These are phyloP conservation scores for Sarcodon sp. DNA, from an alignment of 768 basidiomycete genomes.

Conservation along the genomic window DNA sequence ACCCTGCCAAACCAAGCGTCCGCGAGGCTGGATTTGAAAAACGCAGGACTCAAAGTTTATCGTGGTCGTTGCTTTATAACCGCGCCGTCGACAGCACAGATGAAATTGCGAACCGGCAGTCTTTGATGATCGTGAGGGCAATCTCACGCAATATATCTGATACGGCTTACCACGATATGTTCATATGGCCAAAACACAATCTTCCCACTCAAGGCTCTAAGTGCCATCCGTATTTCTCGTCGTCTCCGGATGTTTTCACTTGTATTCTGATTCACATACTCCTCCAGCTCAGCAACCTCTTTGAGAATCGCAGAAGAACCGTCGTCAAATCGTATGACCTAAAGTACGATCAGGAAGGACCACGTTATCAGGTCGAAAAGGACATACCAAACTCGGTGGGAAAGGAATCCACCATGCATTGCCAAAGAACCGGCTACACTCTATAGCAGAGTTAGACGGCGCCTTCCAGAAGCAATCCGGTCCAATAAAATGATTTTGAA, in stretches of 20 bases:
- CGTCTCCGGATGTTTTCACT: slow-evolving; percentile 30
- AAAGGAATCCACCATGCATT: slow-evolving; percentile 77
- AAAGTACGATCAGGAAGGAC: background rate
- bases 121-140: slow-evolving; percentile 15
- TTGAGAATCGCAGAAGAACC: slow-evolving; percentile 35
- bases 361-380: background rate
- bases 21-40: slow-evolving; percentile 38
- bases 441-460: slow-evolving; percentile 16
- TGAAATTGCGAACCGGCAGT: slow-evolving; percentile 30
- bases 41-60: slow-evolving; percentile 31
- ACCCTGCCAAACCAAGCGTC: slow-evolving; percentile 36
- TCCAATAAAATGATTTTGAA: slow-evolving; percentile 46
- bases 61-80: slow-evolving; percentile 39
- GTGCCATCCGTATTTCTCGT: slow-evolving; percentile 45
- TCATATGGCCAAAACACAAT: slow-evolving; percentile 53
- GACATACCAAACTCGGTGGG: slow-evolving; percentile 51
- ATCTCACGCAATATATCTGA: background rate
- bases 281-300: slow-evolving; percentile 36
- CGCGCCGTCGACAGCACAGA: slow-evolving; percentile 29
- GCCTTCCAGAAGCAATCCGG: slow-evolving; percentile 65
- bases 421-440: slow-evolving; percentile 46
- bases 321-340: slow-evolving; percentile 63
- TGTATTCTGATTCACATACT: slow-evolving; percentile 52
- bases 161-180: slow-evolving; percentile 31
- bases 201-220: slow-evolving; percentile 55